phyloP scores from a whole-genome alignment of 2,329 filamentous ascomycete species.

The Penicillium sp. region DNA sequence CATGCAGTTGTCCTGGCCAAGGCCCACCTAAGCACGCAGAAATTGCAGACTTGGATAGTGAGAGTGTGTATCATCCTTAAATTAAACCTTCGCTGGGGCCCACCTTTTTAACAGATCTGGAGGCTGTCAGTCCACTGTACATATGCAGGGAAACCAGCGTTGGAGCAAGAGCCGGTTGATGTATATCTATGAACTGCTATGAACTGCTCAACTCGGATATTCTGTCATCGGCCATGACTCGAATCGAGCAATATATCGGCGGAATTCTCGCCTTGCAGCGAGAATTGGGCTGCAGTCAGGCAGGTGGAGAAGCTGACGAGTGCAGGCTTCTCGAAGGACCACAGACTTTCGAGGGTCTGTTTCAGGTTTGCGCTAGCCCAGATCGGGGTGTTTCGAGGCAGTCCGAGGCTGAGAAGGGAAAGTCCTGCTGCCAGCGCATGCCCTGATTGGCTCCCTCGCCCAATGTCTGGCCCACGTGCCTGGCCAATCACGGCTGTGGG shows the following conservation, averaged over 20 bases:
- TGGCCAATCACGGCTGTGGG: background rate
- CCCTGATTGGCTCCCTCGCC: constrained; percentile 13
- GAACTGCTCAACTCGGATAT: background rate
- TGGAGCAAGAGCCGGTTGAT: background rate
- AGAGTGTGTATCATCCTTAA: constrained; percentile 38
- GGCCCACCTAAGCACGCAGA: constrained; percentile 31
- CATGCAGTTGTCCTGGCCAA: constrained; percentile 29
- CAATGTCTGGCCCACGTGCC: background rate
- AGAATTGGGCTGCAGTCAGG: background rate
- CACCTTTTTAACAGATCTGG: constrained; percentile 28
- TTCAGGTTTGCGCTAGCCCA: constrained; percentile 20
- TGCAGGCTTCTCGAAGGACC: constrained; percentile 29
- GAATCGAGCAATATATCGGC: background rate
- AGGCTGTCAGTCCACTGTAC: background rate
- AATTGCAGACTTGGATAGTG: constrained; percentile 7
- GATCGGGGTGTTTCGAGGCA: constrained; percentile 6
- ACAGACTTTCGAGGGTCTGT: constrained; percentile 24
- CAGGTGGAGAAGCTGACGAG: constrained; percentile 26
- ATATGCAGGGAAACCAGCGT: background rate
- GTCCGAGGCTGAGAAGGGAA: background rate
- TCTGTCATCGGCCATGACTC: background rate
- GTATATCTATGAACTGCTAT: background rate
- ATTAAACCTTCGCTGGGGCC: constrained; percentile 41
- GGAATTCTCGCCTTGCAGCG: background rate
- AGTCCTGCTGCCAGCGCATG: background rate